Conservation (phyloP, 768 basidiomycete species). For the Multifurca ochricompacta region DNA sequence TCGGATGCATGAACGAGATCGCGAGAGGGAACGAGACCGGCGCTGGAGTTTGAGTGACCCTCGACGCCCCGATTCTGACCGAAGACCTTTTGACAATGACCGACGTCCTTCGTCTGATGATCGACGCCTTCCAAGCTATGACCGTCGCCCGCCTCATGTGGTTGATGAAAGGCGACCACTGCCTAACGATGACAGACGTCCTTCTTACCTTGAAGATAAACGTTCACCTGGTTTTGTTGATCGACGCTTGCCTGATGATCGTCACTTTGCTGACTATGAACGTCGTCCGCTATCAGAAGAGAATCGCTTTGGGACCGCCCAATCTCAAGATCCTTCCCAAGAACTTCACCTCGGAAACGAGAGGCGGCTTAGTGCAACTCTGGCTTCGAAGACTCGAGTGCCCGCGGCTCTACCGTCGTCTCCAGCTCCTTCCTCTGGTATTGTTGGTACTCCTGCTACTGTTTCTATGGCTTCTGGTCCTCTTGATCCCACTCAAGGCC, state of each 20-base stretch:
- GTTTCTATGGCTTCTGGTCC: neutral
- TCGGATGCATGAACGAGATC: slow-evolving; percentile 5
- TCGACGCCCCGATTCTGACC: slow-evolving; percentile 32
- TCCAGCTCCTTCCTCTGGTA: slow-evolving; percentile 2
- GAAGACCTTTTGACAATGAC: slow-evolving; percentile 32
- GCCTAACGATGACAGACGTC: slow-evolving; percentile 20
- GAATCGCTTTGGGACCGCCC: slow-evolving; percentile 15
- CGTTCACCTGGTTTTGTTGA: slow-evolving; percentile 10
- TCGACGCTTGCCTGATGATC: slow-evolving; percentile 1
- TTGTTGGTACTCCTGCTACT: neutral
- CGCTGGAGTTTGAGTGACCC: slow-evolving; percentile 29
- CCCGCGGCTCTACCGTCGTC: neutral
- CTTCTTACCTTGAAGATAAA: slow-evolving; percentile 21
- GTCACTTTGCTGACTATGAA: slow-evolving; percentile 16
- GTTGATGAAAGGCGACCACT: slow-evolving; percentile 12
- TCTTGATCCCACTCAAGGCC: neutral
- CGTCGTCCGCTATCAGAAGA: slow-evolving; percentile 11
- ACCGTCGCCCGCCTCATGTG: slow-evolving; percentile 8
- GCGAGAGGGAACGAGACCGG: slow-evolving; percentile 27
- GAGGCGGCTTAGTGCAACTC: neutral
- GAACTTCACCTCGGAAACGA: slow-evolving; percentile 2
- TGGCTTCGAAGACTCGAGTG: slow-evolving; percentile 1
- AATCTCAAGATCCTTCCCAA: slow-evolving; percentile 3
- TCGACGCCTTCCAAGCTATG: slow-evolving; percentile 30
- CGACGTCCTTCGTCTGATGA: slow-evolving; percentile 40